Conservation (phyloP, 352 stramenopile species). For the Phytopythium mirpurense region DNA sequence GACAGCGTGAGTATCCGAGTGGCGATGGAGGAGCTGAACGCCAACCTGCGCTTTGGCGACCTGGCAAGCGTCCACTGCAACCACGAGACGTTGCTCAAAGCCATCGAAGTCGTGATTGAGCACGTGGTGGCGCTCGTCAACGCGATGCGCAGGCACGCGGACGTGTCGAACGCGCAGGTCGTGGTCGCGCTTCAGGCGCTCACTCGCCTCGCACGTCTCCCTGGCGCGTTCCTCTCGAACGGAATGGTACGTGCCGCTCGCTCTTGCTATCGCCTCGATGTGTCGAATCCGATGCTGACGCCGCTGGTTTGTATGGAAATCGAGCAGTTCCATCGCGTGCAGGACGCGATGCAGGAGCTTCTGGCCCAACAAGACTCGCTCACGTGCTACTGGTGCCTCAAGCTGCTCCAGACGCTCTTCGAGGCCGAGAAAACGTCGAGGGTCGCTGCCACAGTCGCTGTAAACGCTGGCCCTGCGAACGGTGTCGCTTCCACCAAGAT, state of each 20-base stretch:
- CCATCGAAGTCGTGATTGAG: constrained; percentile 42
- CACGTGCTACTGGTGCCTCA: constrained; percentile 62
- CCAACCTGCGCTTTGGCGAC: constrained; percentile 39
- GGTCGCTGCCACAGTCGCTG: background rate
- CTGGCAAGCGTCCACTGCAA: constrained; percentile 24
- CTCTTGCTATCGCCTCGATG: constrained; percentile 6
- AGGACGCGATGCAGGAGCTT: constrained; percentile 52
- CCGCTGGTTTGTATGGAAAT: no score
- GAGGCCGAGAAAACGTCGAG: constrained; percentile 12
- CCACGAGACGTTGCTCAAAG: constrained; percentile 32
- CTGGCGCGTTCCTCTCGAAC: constrained; percentile 35
- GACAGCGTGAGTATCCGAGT: constrained; percentile 30
- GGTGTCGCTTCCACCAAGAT: background rate
- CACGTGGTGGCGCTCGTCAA: constrained; percentile 35
- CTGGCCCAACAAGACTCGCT: constrained; percentile 54
- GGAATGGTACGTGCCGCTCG: constrained; percentile 18
- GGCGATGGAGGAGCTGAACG: constrained; percentile 57
- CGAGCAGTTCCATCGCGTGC: constrained; percentile 33
- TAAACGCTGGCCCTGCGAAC: background rate
- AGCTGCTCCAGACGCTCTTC: constrained; percentile 62
- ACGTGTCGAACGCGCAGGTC: constrained; percentile 30
- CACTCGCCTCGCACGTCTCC: constrained; percentile 37
- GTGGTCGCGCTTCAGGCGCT: constrained; percentile 47
- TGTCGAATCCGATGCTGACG: background rate
- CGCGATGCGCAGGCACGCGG: constrained; percentile 24